Evolutionary conservation across 495 filamentous ascomycete genomes (phyloP), one percentile per base, ranked within the genome.

Genomic region (Xylaria venustula): DNA sequence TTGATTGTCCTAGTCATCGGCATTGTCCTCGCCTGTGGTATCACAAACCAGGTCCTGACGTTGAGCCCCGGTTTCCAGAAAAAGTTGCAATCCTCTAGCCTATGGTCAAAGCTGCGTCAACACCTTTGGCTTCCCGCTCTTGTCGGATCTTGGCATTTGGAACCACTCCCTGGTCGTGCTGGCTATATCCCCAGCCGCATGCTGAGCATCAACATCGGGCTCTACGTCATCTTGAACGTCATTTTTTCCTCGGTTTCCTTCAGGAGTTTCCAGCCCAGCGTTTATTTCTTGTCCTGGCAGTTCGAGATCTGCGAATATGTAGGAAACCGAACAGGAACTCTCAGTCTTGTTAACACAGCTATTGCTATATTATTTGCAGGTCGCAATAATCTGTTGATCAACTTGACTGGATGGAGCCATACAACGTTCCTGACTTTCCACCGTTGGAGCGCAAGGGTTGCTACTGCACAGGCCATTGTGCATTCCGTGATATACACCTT

Each of bases 361-460:
- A 66, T 81, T 6, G 7, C 73, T 0, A 58, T 79, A 3, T 67
- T 83, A 7, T 81, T 71, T 58, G 54, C 73, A 0, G 53, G 64
- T 0, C 60, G 80, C 7, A 82, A 83, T 62, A 81, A 82, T 63
- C 22, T 81, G 9, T 72, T 83, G 1, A 67, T 81, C 7, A 76
- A 67, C 66, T 28, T 80, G 2, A 79, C 78, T 3, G 72, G 79
- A 64, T 82, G 79, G 79, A 67, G 69, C 8, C 73, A 80, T 48
- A 67, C 69, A 11, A 83, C 80, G 0, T 83, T 67, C 52, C 14
- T 80, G 7, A 58, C 81, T 0, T 62, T 81, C 0, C 80, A 83
- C 55, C 77, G 77, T 15, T 83, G 77, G 77, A 65, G 79, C 2
- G 80, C 77, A 11, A 62, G 70, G 7, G 48, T 83, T 19, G 73